phyloP scores from a whole-genome alignment of 805 yeast genomes.

The Brettanomyces nanus region DNA sequence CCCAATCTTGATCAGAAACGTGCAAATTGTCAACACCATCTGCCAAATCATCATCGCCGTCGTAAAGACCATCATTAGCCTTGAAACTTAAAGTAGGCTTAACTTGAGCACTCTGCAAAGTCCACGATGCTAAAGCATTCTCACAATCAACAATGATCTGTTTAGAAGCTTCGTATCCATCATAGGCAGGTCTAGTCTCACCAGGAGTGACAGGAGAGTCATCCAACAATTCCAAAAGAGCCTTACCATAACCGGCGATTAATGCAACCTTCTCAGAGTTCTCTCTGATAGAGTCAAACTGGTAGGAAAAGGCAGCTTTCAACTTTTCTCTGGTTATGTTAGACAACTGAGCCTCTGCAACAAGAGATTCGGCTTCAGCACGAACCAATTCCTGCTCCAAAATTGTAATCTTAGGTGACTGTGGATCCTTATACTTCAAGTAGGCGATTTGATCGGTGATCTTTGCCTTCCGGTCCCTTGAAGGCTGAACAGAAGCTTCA shows the following conservation, averaged over 20 bases:
- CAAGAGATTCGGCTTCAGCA: constrained; percentile 86
- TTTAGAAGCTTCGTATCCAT: constrained; percentile 82
- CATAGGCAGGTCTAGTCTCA: constrained; percentile 85
- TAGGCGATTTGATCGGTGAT: constrained; percentile 80
- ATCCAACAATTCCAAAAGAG: constrained; percentile 71
- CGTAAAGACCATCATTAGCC: constrained; percentile 35
- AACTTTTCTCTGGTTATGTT: constrained; percentile 83
- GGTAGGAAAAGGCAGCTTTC: constrained; percentile 76
- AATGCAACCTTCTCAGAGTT: constrained; percentile 79
- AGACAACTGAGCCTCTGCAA: constrained; percentile 86
- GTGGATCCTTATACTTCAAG: constrained; percentile 79
- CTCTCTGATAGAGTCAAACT: constrained; percentile 79
- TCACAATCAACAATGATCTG: constrained; percentile 83
- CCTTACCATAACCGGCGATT: constrained; percentile 87
- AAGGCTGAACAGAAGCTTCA: constrained; percentile 82
- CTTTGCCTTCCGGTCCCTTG: constrained; percentile 78
- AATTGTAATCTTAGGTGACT: constrained; percentile 70
- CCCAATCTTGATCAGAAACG: constrained; percentile 46
- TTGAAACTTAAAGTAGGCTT: constrained; percentile 71
- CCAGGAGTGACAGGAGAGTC: constrained; percentile 87
- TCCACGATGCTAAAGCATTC: constrained; percentile 77
- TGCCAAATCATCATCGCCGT: constrained; percentile 44
- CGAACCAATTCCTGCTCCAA: constrained; percentile 85
- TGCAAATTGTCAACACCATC: constrained; percentile 41
- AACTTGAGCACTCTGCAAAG: constrained; percentile 73